Evolutionary conservation across 2,329 filamentous ascomycete species (phyloP), one percentile per base, ranked within the genome.

Genomic region (Didymella glomerata): DNA sequence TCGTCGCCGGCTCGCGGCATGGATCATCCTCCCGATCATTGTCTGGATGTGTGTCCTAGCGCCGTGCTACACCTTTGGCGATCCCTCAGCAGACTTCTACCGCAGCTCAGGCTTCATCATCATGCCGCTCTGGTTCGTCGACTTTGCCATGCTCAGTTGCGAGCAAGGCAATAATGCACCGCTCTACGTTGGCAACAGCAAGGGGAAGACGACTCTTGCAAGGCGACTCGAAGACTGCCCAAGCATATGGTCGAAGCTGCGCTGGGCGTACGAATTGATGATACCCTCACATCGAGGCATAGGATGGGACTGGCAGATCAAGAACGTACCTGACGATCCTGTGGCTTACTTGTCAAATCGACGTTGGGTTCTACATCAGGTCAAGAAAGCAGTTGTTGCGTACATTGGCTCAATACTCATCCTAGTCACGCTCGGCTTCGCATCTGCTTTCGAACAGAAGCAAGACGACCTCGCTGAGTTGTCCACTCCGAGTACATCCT

Each of bases 221-320:
- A 2, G n/a, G 2, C 27, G 27, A 10, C 22, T 50, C 5, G 27
- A 50, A 18, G 48, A 50, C 14, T 42, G 36, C 11, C 22, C 7
- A 2, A 20, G 10, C 20, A 18, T 22, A 3, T 32, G 36, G 36
- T 24, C 16, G 11, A 50, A 50, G 38, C 16, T 42, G 2, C 18
- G 48, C 3, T 50, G 48, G 48, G 48, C n/a, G 2, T 25, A 4
- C 7, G 25, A 41, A 27, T 14, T 50, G 24, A 50, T 50, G 48
- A 27, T 50, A 1, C 48, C 48, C 6, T 32, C 16, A 3, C 48
- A 50, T 24, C 48, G 48, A 10, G 48, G 48, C 4, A 40, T 50
- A 14, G 48, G 48, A 3, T 50, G 48, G 48, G 32, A 50, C 30
- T 50, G 48, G 48, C 25, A 50, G 25, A 50, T 50, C 13, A 50